Base-by-base conservation (phyloP, 2,329 filamentous ascomycete species). In the Aciculosporium take region DNA sequence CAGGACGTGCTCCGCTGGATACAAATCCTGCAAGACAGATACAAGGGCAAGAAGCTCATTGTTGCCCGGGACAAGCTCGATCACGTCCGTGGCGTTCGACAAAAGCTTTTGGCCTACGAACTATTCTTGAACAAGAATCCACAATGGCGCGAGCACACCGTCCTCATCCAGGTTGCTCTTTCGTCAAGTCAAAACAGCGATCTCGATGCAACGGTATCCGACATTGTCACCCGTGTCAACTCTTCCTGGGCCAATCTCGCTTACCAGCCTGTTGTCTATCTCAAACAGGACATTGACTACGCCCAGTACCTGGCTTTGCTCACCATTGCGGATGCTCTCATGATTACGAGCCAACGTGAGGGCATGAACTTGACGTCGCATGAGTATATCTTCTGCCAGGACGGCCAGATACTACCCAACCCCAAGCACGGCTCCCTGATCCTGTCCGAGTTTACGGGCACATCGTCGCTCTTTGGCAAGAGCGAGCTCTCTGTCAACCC, bases 281-380 rank as follows among this genome's bases (percentile, higher is more conserved):
- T 96, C 40, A 88, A 93, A 61, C 89, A 96, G 59, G 89, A 96
- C 53, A 91, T 96, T 45, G 81, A 84, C 44, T 94, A 94, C 56
- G 71, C 84, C 0, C 88, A 95, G 56, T 96, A 95, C 53, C 72
- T 96, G n/a, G 89, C 88, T 2, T 68, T 96, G 7, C 71, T 95
- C 36, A 86, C 85, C 3, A 81, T 93, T 40, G 91, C 89, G 2
- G 88, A 96, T 62, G 84, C 82, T 3, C 68, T 96, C 38, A 91
- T 95, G 76, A 91, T 96, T 54, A 93, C 89, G 2, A 93, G 86
- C 56, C 78, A 96, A 52, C 85, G 91, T 40, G 89, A 96, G 59
- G 89, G 89, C 47, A 96, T 96, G 91, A 96, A 95, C 57, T 64
- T 96, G 42, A 95, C 89, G 0, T 88, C 84, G 5, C 91, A 96